A percentile compares a stretch with the other conserved stretches of the same genome.
These are phyloP conservation scores for Arthrinium phaeospermum DNA, from an alignment of 2,329 filamentous ascomycete species.

Conservation along the genomic window DNA sequence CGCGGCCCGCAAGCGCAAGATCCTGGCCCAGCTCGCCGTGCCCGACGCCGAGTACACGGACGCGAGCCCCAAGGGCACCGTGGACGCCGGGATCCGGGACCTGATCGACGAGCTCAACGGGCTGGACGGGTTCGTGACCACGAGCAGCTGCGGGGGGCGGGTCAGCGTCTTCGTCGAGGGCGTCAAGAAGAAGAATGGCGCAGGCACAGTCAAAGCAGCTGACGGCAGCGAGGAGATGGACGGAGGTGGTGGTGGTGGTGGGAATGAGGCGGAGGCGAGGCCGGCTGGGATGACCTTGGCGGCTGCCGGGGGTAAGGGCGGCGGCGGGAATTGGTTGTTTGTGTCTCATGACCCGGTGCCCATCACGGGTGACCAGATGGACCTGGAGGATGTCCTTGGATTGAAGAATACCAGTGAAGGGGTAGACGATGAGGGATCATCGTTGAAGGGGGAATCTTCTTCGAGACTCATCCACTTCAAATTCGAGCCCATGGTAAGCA, in stretches of 20 bases:
- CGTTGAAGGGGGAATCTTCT: neutral
- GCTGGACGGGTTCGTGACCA: conserved; percentile 80
- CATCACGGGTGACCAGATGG: conserved; percentile 25
- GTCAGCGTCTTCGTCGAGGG: conserved; percentile 91
- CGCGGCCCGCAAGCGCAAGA: conserved; percentile 69
- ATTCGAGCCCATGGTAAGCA: conserved; percentile 91
- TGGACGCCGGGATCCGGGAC: conserved; percentile 79
- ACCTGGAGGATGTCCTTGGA: conserved; percentile 34
- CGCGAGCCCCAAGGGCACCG: conserved; percentile 84
- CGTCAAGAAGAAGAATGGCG: conserved; percentile 49
- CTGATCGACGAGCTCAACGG: conserved; percentile 81
- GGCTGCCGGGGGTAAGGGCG: conserved; percentile 82
- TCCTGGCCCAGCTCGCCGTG: conserved; percentile 71
- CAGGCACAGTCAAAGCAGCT: no score
- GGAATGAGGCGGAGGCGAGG: conserved; percentile 25
- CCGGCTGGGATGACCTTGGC: conserved; percentile 49
- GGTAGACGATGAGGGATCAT: conserved; percentile 12
- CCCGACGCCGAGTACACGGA: conserved; percentile 78
- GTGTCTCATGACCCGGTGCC: conserved; percentile 80
- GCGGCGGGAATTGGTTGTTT: conserved; percentile 83
- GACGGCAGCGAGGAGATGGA: neutral
- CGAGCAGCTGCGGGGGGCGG: conserved; percentile 89
- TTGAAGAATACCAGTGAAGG: conserved; percentile 32
- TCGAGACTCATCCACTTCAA: conserved; percentile 74
- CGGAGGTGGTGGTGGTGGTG: conserved; percentile 27